Base-by-base conservation (phyloP, 768 basidiomycete species). In the Polyporus arcularius region DNA sequence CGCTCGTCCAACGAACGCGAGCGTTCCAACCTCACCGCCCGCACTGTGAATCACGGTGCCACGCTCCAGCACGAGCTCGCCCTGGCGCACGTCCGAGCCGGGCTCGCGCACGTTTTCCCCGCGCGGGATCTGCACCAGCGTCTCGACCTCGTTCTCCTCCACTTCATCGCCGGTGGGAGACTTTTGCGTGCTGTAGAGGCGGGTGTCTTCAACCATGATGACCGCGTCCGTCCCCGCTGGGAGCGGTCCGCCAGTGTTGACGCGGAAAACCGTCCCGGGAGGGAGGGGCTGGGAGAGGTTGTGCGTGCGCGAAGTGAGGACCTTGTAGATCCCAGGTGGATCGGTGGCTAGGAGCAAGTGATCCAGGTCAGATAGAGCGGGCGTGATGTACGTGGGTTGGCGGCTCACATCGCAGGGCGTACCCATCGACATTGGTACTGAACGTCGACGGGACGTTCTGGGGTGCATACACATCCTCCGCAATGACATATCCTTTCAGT, bases 171-270 rank as follows among this genome's bases (percentile, higher is more conserved):
- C 75, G 18, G 76, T 70, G 3, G 68, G 66, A 32, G 78, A 77
- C 50, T 75, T 71, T 55, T 73, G 61, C 1, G 83, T 81, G 2
- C 84, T 84, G n/a, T 85, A 78, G 7, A 96, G 79, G 58, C 84
- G 82, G 0, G 94, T 96, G 70, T 96, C 94, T 74, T 96, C 94
- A 18, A 96, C 94, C 93, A 95, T 96, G 72, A 96, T 87, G 2
- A 94, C 87, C 0, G 91, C 77, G 69, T 95, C 88, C 7, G 88
- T 73, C 4, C 90, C 92, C 0, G 74, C 71, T 2, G 94, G 94
- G 2, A 96, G 75, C 0, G 92, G 90, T 0, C 84, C 89, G 6
- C 94, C 94, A 0, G 94, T 96, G 74, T 94, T 95, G 72, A 96
- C 83, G 46, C 94, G 87, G 71, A 85, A 90, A 41, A 84, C 73